Conservation (phyloP, 345 rosid species). For the Durio zibethinus region DNA sequence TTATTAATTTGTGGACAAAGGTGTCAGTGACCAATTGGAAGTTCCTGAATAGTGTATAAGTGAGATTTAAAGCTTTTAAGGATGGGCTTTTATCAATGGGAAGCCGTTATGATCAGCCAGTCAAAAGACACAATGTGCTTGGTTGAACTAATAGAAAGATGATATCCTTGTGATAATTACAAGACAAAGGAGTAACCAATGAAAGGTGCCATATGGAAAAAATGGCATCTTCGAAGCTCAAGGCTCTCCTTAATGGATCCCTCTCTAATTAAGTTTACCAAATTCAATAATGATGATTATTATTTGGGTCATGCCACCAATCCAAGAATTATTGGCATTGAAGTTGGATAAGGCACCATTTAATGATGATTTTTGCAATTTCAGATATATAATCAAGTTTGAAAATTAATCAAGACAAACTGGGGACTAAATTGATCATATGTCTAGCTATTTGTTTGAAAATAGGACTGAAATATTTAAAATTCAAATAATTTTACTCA, state of each 20-base stretch:
- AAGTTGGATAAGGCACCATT: background rate
- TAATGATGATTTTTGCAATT: background rate
- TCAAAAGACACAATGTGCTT: background rate
- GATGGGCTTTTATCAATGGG: background rate
- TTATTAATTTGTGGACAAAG: background rate
- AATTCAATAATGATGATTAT: background rate
- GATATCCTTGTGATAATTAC: background rate
- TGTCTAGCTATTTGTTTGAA: background rate
- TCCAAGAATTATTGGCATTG: background rate
- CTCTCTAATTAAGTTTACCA: background rate
- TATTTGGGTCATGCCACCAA: background rate
- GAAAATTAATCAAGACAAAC: background rate
- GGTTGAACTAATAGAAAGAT: background rate
- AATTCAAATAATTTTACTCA: background rate
- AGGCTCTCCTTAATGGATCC: background rate
- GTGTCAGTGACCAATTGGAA: background rate
- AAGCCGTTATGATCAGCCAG: background rate
- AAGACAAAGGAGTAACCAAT: background rate
- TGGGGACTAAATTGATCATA: background rate
- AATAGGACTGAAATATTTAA: background rate
- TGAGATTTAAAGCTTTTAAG: background rate
- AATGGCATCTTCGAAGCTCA: background rate
- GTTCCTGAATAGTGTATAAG: background rate
- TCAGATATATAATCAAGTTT: background rate
- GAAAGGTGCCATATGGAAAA: background rate